Evolutionary conservation across 768 basidiomycete genomes (phyloP).

Genomic region (Russula vinacea): DNA sequence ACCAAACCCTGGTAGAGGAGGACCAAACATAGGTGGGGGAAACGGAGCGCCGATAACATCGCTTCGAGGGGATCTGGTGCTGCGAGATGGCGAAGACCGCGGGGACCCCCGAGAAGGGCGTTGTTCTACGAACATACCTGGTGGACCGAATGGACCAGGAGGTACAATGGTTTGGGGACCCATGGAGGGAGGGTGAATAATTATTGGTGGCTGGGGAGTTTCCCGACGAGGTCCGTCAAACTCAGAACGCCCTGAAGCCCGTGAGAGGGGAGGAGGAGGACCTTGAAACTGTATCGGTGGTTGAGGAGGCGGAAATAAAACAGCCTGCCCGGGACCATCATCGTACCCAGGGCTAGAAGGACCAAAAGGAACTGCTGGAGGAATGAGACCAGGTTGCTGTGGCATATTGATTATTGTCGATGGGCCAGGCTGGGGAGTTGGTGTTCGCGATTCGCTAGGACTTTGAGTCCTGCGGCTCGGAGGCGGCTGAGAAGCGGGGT

Average conservation of each 20-base stretch:
- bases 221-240: conserved; percentile 9
- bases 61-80: neutral
- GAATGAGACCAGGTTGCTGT: neutral
- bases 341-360: conserved; percentile 7
- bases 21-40: neutral
- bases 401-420: conserved; percentile 22
- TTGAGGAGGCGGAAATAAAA: neutral
- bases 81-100: conserved; percentile 3
- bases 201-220: conserved; percentile 10
- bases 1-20: neutral
- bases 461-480: conserved; percentile 3
- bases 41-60: neutral
- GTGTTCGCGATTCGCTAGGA: neutral
- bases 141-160: neutral
- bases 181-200: conserved; percentile 10
- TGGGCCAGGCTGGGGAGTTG: neutral
- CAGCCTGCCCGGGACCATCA: neutral
- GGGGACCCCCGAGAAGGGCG: neutral
- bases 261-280: neutral
- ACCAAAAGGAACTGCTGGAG: neutral
- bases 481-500: conserved; percentile 11
- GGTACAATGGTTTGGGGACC: neutral
- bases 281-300: neutral
- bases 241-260: neutral
- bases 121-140: neutral